Evolutionary conservation across 2,329 filamentous ascomycete genomes (phyloP), one percentile per base, ranked within the genome.

Genomic region (Diaporthe longicolla): DNA sequence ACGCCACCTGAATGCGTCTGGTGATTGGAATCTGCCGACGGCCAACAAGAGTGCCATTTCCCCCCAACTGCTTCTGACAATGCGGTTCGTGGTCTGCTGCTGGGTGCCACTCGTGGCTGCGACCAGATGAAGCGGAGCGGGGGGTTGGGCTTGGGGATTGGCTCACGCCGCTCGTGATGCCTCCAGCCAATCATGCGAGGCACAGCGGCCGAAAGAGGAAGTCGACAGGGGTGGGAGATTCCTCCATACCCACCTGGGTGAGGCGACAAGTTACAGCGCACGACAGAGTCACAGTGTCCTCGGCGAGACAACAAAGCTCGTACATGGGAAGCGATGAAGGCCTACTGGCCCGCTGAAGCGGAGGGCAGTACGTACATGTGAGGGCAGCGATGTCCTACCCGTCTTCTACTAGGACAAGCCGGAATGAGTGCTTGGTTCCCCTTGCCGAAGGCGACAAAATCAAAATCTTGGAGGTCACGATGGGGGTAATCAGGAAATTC

Each of bases 181-280:
- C 8, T 35, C 26, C 19, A 2, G 29, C 55, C 55, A 58, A 58
- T 58, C 32, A 58, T 21, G 32, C 5, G 55, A 10, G 32, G 13
- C 55, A 32, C 9, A 37, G n/a, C 17, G 55, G 55, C 55, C 55
- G 32, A 58, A 58, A 58, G 55, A 24, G 55, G 55, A 58, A 58
- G 32, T 58, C 55, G 32, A 37, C 55, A 58, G 55, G 55, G 55
- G 45, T n/a, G 45, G 45, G 45, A 3, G 21, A 21, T 19, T 15
- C 15, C 45, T 21, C 10, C 21, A 50, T 24, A 7, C 45, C 19
- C 45, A 50, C 21, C 5, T 10, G 45, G 19, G 45, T 19, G 17
- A 9, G 19, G 45, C 45, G 21, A 50, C 45, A 52, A 13, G 5
- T 8, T 19, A 11, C 45, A 50, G 21, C 9, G 17, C 45, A 48